These are phyloP conservation scores for Trichoderma sp. DNA, from an alignment of 2,329 filamentous ascomycete species.

Conservation along the genomic window DNA sequence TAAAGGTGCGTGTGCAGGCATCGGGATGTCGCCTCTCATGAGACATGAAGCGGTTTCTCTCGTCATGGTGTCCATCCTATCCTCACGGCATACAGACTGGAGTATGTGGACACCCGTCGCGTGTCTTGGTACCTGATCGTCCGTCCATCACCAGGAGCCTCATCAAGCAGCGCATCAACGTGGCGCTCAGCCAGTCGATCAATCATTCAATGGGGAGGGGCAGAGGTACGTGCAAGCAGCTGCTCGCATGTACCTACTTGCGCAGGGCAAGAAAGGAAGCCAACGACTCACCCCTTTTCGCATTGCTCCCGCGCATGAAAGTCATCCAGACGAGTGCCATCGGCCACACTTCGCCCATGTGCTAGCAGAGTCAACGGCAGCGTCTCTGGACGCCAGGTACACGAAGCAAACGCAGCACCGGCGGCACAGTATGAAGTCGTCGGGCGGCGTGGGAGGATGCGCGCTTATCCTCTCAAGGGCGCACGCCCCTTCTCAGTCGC, in stretches of 20 bases:
- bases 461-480: background rate
- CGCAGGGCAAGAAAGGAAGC: background rate
- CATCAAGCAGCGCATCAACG: background rate
- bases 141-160: too few species aligned
- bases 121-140: too few species aligned
- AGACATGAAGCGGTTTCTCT: too few species aligned
- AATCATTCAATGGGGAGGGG: background rate
- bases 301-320: background rate
- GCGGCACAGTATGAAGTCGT: constrained; percentile 5
- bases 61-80: too few species aligned
- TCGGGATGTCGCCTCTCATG: too few species aligned
- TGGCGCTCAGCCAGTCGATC: background rate
- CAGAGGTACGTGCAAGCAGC: background rate
- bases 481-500: background rate
- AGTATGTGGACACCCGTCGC: too few species aligned
- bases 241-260: background rate
- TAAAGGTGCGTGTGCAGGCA: too few species aligned
- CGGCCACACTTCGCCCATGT: background rate
- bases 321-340: background rate
- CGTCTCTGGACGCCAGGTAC: background rate
- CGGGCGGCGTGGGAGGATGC: background rate
- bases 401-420: constrained; percentile 14
- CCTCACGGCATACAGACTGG: background rate
- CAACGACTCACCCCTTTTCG: background rate
- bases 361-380: background rate